A percentile compares a stretch with the other conserved stretches of the same genome.
These are phyloP conservation scores for Alternaria alternata DNA, from an alignment of 2,329 filamentous ascomycete species.

Conservation along the genomic window DNA sequence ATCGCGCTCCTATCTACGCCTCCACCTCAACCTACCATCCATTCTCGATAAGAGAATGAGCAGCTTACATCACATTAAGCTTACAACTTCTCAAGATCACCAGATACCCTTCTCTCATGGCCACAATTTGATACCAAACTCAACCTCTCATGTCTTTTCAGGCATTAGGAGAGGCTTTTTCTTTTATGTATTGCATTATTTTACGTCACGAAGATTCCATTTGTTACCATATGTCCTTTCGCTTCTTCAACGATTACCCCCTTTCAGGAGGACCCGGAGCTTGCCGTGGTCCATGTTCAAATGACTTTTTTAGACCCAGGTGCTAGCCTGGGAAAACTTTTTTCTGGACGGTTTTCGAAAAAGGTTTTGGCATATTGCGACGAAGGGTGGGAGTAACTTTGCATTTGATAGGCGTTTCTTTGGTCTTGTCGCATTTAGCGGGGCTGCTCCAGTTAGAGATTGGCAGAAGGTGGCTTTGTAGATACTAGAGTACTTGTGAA, in stretches of 20 bases:
- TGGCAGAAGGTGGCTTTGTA: not conserved
- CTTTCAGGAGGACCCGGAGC: slow-evolving; percentile 43
- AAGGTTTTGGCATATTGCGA: not conserved
- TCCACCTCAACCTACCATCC: slow-evolving; percentile 3
- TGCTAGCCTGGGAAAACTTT: slow-evolving; percentile 34
- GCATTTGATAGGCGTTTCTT: not conserved
- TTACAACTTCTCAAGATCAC: not conserved
- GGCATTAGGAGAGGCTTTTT: not conserved
- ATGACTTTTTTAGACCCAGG: slow-evolving; percentile 37
- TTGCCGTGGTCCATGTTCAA: slow-evolving; percentile 41
- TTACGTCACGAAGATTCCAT: slow-evolving; percentile 6
- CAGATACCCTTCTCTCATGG: slow-evolving; percentile 4
- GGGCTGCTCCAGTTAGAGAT: not conserved
- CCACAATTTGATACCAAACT: slow-evolving; percentile 1
- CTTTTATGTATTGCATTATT: slow-evolving; percentile 6
- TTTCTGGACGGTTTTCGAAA: not conserved
- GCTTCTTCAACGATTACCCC: slow-evolving; percentile 43
- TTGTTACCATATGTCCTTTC: slow-evolving; percentile 21
- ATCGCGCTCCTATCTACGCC: slow-evolving; percentile 26
- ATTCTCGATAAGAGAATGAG: not conserved
- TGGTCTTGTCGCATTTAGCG: not conserved
- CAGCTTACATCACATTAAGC: slow-evolving; percentile 6
- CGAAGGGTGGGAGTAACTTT: not conserved
- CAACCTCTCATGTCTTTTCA: not conserved
- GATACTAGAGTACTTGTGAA: not conserved